Base-by-base conservation (phyloP, 345 rosid genomes). In the Brassica rapa region DNA sequence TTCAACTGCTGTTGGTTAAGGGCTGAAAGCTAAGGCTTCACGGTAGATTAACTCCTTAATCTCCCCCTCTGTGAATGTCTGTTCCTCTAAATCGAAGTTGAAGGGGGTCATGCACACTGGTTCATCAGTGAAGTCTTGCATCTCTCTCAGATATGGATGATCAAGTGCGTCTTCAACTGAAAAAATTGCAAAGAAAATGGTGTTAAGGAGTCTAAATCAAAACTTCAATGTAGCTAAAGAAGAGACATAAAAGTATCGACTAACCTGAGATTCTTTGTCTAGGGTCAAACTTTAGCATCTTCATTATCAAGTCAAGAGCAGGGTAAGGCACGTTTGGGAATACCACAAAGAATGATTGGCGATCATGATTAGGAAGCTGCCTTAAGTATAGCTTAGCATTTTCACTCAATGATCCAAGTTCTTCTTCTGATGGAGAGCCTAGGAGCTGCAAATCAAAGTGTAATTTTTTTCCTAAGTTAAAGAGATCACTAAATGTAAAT, bases 211-310 rank as follows among this genome's bases (percentile, higher is more conserved):
- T 51, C 66, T 37, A 1, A 46, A 9, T 19, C 14, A 21, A 32
- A 46, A 46, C 37, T 23, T 15, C 37, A 69, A 23, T 25, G 41
- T 29, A 33, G 23, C 41, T 63, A 53, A 23, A 55, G 65, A 71
- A 41, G 49, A 71, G 49, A 70, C 62, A 59, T 16, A 64, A 73
- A 74, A 4, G 60, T 16, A 55, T 37, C 8, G 8, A 37, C 84
- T 85, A 62, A 91, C 98, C 98, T 62, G 97, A 82, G 67, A 94
- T 87, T 85, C 97, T 89, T 75, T 25, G 81, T 57, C 90, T 81
- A 19, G 95, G 93, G 84, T 94, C 98, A 81, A 94, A 94, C 4
- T 85, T 89, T 27, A 94, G 78, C 93, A 94, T 92, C 90, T 86
- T 94, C 76, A 92, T 93, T 70, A 89, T 84, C 19, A 94, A 94